These are phyloP conservation scores for Talaromyces trachyspermus DNA, from an alignment of 495 filamentous ascomycete genomes.

Conservation along the genomic window DNA sequence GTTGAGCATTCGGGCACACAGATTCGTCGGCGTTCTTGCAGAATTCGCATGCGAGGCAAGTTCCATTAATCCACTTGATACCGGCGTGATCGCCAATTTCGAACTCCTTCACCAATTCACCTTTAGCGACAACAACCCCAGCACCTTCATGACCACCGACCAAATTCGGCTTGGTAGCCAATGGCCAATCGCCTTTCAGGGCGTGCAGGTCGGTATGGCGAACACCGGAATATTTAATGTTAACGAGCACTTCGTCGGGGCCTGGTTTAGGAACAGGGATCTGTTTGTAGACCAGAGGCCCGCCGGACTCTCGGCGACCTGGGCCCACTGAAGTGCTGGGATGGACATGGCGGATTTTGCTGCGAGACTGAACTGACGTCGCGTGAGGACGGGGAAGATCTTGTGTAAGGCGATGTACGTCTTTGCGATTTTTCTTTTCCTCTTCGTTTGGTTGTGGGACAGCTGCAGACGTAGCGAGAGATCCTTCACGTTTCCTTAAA, in stretches of 20 bases:
- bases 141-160: conserved; percentile 94
- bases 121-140: conserved; percentile 74
- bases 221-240: conserved; percentile 88
- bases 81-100: conserved; percentile 76
- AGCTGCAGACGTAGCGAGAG: too few relatives aligned
- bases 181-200: conserved; percentile 82
- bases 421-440: too few relatives aligned
- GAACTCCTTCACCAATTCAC: conserved; percentile 62
- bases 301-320: conserved; percentile 72
- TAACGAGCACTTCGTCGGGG: conserved; percentile 82
- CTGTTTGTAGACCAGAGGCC: conserved; percentile 69
- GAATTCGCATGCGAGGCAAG: conserved; percentile 70
- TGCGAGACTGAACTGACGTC: too few relatives aligned
- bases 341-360: conserved; percentile 29
- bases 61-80: conserved; percentile 88
- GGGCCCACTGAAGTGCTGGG: conserved; percentile 77
- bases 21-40: conserved; percentile 72
- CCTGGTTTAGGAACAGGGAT: conserved; percentile 72
- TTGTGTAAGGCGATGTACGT: too few relatives aligned
- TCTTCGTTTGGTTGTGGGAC: too few relatives aligned
- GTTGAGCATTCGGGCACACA: conserved; percentile 61
- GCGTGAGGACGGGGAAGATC: too few relatives aligned
- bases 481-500: too few relatives aligned
- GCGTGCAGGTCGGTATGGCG: conserved; percentile 89
- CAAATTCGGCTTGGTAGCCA: conserved; percentile 69